Evolutionary conservation across 805 yeast species (phyloP).

Genomic region (Yarrowia sp.): DNA sequence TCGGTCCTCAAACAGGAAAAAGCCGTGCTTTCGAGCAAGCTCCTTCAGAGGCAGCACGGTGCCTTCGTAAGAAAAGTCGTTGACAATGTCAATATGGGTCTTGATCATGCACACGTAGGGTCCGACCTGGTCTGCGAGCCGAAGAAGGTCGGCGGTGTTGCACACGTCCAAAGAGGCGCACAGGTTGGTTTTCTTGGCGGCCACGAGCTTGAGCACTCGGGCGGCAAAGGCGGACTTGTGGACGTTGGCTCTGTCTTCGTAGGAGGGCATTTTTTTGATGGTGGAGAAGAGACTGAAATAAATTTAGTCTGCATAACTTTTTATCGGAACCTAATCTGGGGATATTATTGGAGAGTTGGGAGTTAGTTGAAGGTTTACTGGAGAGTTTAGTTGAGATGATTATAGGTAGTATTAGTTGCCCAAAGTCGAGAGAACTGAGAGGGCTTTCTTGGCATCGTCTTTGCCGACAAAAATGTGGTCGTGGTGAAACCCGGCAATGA

Average conservation of each 20-base stretch:
- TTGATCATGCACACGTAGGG: constrained; percentile 89
- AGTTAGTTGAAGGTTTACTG: neutral
- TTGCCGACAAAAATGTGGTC: constrained; percentile 10
- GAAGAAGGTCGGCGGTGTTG: constrained; percentile 70
- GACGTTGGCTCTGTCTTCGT: constrained; percentile 61
- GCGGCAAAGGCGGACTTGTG: constrained; percentile 80
- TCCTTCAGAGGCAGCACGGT: constrained; percentile 72
- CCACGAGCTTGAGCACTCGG: constrained; percentile 70
- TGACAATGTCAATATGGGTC: constrained; percentile 90
- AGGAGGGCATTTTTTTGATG: constrained; percentile 39
- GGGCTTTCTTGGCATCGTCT: neutral
- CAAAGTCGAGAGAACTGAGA: neutral
- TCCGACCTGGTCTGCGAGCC: constrained; percentile 73
- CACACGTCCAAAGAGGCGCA: constrained; percentile 94
- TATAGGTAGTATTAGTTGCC: neutral
- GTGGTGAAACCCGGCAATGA: constrained; percentile 13
- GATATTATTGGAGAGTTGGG: neutral
- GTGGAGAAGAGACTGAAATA: neutral
- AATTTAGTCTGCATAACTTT: neutral
- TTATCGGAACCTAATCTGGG: neutral
- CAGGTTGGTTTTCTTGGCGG: constrained; percentile 73
- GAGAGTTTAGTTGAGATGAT: neutral
- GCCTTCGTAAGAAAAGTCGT: constrained; percentile 77
- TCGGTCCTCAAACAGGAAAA: constrained; percentile 92
- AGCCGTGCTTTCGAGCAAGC: constrained; percentile 76